These are phyloP conservation scores for Abrus pulchellus DNA, from an alignment of 306 rosid species.

Conservation along the genomic window DNA sequence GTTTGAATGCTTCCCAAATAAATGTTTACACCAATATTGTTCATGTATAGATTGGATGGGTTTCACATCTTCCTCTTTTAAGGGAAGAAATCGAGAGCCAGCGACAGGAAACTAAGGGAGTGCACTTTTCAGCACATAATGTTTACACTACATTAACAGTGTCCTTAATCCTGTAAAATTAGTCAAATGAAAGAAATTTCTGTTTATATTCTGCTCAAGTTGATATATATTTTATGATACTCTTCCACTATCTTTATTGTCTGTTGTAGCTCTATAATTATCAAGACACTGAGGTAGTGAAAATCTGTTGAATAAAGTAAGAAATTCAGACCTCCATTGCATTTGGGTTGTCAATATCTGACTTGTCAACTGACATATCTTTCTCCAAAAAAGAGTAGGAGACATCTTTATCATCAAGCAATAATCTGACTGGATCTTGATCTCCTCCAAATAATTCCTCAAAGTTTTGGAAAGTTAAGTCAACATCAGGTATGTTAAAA, in stretches of 20 bases:
- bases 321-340: slow-evolving; percentile 62
- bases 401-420: slow-evolving; percentile 59
- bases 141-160: slow-evolving; percentile 4
- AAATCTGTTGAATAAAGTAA: slow-evolving; percentile 24
- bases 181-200: neutral
- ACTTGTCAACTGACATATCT: slow-evolving; percentile 63
- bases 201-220: slow-evolving; percentile 18
- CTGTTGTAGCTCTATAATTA: neutral
- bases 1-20: slow-evolving; percentile 4
- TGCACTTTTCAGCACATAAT: neutral
- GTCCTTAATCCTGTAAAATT: neutral
- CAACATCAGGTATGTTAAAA: slow-evolving; percentile 89
- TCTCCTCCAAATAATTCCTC: slow-evolving; percentile 86
- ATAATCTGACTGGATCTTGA: slow-evolving; percentile 65
- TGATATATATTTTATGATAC: neutral
- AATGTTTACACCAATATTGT: slow-evolving; percentile 9
- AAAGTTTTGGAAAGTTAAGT: slow-evolving; percentile 76
- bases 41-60: slow-evolving; percentile 15
- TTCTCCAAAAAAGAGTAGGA: slow-evolving; percentile 65
- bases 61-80: slow-evolving; percentile 24
- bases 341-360: slow-evolving; percentile 57
- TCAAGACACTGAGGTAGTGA: slow-evolving; percentile 21
- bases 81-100: slow-evolving; percentile 8
- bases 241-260: slow-evolving; percentile 26
- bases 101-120: slow-evolving; percentile 26